Base-by-base conservation (phyloP, 768 basidiomycete species). In the Xerocomus potaroensis region DNA sequence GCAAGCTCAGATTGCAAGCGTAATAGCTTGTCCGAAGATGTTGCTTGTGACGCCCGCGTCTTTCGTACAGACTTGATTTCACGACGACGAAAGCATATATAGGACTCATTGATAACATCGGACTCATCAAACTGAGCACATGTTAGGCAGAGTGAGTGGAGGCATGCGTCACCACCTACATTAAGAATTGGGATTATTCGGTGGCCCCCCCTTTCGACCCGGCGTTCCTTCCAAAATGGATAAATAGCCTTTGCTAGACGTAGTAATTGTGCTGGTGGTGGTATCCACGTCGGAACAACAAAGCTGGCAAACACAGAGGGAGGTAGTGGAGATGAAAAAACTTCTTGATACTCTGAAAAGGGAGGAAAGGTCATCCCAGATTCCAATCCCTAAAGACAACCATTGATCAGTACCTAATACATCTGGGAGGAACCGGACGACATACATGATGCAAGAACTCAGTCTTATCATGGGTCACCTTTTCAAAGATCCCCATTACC, bases 11-110 rank as follows among this genome's bases (percentile, higher is more conserved):
- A 38, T 32, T 45, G 45, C 36, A 45, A 18, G 16, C 91, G 87
- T 5, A 82, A 67, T 5, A 99, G 79, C 55, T 91, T 90, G 58
- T 98, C 95, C 12, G 92, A 85, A 15, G 84, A 91, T 1, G 87
- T 86, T 9, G 83, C 83, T 60, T 98, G 94, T 1, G 87, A 87
- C 12, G 92, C 85, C 8, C 95, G 83, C 8, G 95, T 97, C 71
- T 98, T 98, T 51, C 96, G 83, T 36, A 91, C 79, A 4, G 90
- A 83, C 64, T 98, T 98, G 67, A 87, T 84, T 64, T 98, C 95
- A 45, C 94, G 84, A 50, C 93, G 79, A 30, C 96, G 82, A 77
- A 99, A 99, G 68, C 96, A 99, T 36, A 97, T 87, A 53, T 97
- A 98, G 0, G 95, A 94, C 58, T 95, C 93, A 45, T 90, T 91